Base-by-base conservation (phyloP, 1,139 yeast genomes). In the Neolecta irregularis region DNA sequence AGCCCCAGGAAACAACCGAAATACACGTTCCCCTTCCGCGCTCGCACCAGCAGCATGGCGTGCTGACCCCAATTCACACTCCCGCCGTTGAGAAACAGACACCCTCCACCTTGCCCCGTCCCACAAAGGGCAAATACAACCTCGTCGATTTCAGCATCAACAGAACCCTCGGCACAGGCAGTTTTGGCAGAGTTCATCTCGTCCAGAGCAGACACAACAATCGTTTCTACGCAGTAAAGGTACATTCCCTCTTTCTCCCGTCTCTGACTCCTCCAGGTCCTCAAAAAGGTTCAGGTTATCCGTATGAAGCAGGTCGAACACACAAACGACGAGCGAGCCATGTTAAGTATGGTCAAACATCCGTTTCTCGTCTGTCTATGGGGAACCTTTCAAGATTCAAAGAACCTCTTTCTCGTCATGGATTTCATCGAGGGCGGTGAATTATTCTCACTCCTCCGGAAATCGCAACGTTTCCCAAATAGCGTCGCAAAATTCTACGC, bases 361-460 rank as follows among this genome's bases (percentile, higher is more conserved):
- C 98, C 99, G 35, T 88, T 91, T 58, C 65, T 88, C 54, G 67
- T 91, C 48, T 83, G 81, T 50, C 62, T 91, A 44, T 92, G 77
- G 53, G 88, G 95, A 49, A 83, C 96, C 52, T 88, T 88, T 69
- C 99, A 88, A 60, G 88, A 98, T 0, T 98, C 91, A 48, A 88
- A 88, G 54, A 72, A 98, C 53, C 79, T 88, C 32, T 88, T 88
- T 57, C 88, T 91, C 58, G 98, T 92, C 9, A 88, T 88, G 98
- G 98, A 88, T 56, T 88, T 83, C 51, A 76, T 91, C 37, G 74
- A 92, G 8, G 99, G 98, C 40, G 99, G 99, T 54, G 99, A 88
- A 61, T 68, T 88, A 52, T 88, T 88, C 98, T 83, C 95, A 93
- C 99, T 91, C 55, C 91, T 88, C 49, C 98, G 88, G 56, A 81